phyloP scores from a whole-genome alignment of 108 stramenopile species.

The Skeletonema tropicum region DNA sequence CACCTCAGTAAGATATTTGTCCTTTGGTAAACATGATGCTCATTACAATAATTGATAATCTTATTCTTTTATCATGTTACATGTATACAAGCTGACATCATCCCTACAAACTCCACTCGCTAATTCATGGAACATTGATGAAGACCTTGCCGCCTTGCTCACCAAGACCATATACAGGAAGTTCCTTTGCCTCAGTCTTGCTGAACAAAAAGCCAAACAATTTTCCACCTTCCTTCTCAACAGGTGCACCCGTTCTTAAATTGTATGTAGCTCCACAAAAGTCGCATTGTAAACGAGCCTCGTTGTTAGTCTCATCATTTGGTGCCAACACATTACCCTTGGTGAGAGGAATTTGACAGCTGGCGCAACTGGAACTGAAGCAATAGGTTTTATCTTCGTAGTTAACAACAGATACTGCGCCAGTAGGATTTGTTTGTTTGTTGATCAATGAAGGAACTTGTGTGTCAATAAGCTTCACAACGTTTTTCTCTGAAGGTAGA shows the following conservation, averaged over 20 bases:
- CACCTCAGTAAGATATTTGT: too few relatives aligned
- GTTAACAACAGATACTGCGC: conserved; percentile 76
- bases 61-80: too few relatives aligned
- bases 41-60: too few relatives aligned
- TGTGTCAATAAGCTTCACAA: conserved; percentile 65
- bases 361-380: conserved; percentile 60
- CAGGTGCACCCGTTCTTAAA: conserved; percentile 61
- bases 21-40: too few relatives aligned
- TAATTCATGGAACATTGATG: conserved; percentile 42
- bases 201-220: conserved; percentile 63
- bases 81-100: too few relatives aligned
- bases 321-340: conserved; percentile 67
- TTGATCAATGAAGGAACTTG: conserved; percentile 56
- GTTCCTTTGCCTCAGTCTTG: conserved; percentile 33
- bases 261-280: conserved; percentile 81
- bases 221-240: conserved; percentile 53
- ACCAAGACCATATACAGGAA: conserved; percentile 70
- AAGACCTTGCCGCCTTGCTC: conserved; percentile 76
- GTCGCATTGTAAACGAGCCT: conserved; percentile 47
- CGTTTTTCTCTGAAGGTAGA: conserved; percentile 62
- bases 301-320: conserved; percentile 49
- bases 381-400: conserved; percentile 66
- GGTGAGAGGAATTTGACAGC: conserved; percentile 77
- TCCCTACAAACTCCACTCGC: not conserved
- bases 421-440: conserved; percentile 70